Evolutionary conservation across 2,329 filamentous ascomycete genomes (phyloP).

Genomic region (Chrysosporium queenslandicum): DNA sequence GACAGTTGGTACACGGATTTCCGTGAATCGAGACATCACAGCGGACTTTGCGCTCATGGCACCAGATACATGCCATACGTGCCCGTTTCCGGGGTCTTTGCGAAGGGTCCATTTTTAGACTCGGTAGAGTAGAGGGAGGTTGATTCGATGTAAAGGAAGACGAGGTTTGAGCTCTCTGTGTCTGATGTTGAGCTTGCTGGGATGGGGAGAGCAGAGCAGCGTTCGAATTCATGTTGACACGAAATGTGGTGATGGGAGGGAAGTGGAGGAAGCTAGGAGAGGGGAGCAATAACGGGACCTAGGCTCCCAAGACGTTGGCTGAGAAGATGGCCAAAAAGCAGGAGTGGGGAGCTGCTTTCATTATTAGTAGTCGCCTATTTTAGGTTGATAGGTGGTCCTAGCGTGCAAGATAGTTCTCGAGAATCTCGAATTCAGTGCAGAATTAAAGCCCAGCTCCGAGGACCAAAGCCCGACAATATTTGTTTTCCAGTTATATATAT

Average conservation of each 20-base stretch:
- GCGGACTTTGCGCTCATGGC: conserved; percentile 38
- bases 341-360: background rate
- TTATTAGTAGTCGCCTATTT: background rate
- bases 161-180: background rate
- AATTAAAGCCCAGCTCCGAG: background rate
- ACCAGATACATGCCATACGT: conserved; percentile 27
- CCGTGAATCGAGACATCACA: conserved; percentile 43
- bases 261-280: background rate
- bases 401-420: background rate
- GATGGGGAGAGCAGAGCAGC: background rate
- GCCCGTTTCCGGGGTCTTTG: conserved; percentile 22
- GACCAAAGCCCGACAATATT: background rate
- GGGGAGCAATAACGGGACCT: background rate
- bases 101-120: conserved; percentile 6
- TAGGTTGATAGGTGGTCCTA: background rate
- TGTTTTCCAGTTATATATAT: background rate
- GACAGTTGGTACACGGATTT: conserved; percentile 23
- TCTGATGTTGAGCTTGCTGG: background rate
- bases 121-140: background rate
- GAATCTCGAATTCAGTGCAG: background rate
- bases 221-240: background rate
- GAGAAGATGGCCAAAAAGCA: background rate
- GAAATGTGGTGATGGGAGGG: background rate
- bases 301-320: background rate
- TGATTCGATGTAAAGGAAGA: background rate